Base-by-base conservation (phyloP, 2,329 filamentous ascomycete species). In the Huntiella decipiens region DNA sequence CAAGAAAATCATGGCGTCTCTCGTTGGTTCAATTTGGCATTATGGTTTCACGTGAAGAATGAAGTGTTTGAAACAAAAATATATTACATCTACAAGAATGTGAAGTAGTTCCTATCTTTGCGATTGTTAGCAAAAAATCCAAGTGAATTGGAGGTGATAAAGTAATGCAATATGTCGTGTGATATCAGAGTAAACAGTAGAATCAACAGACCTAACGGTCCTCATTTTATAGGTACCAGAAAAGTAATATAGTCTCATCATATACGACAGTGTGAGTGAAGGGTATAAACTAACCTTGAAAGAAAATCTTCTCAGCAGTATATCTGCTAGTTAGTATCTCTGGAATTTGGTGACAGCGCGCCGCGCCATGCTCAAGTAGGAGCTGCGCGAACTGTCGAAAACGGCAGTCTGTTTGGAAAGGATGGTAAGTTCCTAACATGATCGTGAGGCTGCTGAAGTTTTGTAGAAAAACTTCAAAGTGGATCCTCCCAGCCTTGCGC, bases 221-320 rank as follows among this genome's bases (percentile, higher is more conserved):
- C 77, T 91, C 79, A 83, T 75, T 85, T 85, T 91, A 93, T 86
- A 93, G 86, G 85, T 93, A 86, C 85, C 85, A 93, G 83, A 92
- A 87, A 65, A 69, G 45, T 50, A 44, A 15, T 38, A 44, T 43
- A 63, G 58, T 76, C 72, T 88, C 82, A 87, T 88, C 82, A 85
- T 73, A 55, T 57, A 56, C 60, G 55, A 50, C 22, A 17, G 36
- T 19, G 37, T 33, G 13, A 22, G 36, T 4, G 16, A 16, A 46
- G 38, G 51, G 10, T 19, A 19, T 19, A 33, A 33, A 49, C 47
- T 44, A 43, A 49, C 47, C 38, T 48, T 44, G 5, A 22, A 28
- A n/a, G 15, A 17, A 4, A 4, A n/a, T 16, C 3, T 4, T n/a
- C 11, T n/a, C 8, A 33, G 13, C 17, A 19, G 17, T 19, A 19